These are phyloP conservation scores for Trichoderma asperelloides DNA, from an alignment of 495 filamentous ascomycete species.

Conservation along the genomic window DNA sequence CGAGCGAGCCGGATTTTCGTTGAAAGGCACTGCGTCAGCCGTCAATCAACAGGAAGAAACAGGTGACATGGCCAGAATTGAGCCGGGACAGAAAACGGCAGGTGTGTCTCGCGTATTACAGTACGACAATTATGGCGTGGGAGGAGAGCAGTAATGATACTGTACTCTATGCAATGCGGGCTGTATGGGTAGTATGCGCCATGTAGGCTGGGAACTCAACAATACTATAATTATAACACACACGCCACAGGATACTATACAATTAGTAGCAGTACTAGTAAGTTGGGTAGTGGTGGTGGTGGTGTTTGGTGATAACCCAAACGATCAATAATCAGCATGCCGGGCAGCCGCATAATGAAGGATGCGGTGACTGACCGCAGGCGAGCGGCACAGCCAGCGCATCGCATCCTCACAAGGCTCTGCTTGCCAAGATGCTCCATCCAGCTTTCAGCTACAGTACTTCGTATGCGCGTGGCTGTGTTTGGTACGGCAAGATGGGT, in stretches of 20 bases:
- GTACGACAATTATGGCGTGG: too few relatives aligned
- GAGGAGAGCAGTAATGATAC: too few relatives aligned
- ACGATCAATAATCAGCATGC: background rate
- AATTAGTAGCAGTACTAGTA: too few relatives aligned
- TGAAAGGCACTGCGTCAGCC: background rate
- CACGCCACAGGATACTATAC: too few relatives aligned
- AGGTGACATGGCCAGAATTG: background rate
- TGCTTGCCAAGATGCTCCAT: background rate
- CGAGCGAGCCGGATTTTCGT: background rate
- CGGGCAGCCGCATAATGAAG: background rate
- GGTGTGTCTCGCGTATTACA: background rate
- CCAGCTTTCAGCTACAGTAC: background rate
- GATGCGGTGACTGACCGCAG: background rate
- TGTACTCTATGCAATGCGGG: too few relatives aligned
- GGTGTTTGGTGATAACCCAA: background rate
- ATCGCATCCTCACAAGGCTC: background rate
- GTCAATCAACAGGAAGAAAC: background rate
- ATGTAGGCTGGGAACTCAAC: background rate
- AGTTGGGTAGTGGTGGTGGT: background rate
- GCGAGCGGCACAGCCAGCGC: background rate
- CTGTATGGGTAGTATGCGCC: background rate
- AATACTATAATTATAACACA: too few relatives aligned
- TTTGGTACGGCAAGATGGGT: background rate
- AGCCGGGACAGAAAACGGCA: background rate
- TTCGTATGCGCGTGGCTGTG: background rate